These are phyloP conservation scores for Apophysomyces elegans DNA, from an alignment of 371 early-diverging fungal genomes.

Conservation along the genomic window DNA sequence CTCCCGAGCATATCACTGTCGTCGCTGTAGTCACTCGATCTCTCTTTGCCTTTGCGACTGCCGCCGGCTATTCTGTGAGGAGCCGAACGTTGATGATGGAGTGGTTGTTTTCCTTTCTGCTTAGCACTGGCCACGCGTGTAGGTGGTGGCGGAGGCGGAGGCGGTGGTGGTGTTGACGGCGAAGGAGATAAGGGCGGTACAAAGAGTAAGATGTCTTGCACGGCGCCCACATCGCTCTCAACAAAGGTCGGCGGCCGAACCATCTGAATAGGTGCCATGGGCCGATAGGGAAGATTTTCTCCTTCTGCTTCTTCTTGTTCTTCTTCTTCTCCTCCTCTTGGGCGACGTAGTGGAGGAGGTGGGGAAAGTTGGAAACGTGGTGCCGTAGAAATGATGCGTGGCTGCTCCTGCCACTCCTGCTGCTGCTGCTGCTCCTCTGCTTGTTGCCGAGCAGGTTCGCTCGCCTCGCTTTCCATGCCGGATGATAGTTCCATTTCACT, in stretches of 20 bases:
- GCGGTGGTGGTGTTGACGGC: background rate
- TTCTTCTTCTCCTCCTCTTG: background rate
- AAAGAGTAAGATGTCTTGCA: background rate
- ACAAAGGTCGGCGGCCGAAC: constrained; percentile 1
- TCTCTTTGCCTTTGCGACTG: background rate
- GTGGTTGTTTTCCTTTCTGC: background rate
- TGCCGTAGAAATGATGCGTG: too few species aligned
- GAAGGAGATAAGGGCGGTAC: background rate
- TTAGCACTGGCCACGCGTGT: background rate
- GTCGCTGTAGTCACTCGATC: background rate
- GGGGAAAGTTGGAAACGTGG: background rate
- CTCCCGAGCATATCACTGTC: background rate
- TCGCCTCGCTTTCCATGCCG: background rate
- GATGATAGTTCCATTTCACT: background rate
- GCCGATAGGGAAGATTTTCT: background rate
- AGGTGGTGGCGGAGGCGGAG: background rate
- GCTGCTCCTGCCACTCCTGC: background rate
- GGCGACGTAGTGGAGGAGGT: background rate
- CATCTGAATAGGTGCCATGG: background rate
- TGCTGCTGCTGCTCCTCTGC: background rate
- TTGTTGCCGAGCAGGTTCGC: background rate
- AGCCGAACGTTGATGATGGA: background rate
- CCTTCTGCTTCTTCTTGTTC: background rate
- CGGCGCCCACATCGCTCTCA: background rate
- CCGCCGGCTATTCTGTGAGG: background rate